A percentile compares a stretch with the other conserved stretches of the same genome.
Evolutionary conservation across 2,329 filamentous ascomycete genomes (phyloP).

Genomic region (Trichothecium sympodiale): DNA sequence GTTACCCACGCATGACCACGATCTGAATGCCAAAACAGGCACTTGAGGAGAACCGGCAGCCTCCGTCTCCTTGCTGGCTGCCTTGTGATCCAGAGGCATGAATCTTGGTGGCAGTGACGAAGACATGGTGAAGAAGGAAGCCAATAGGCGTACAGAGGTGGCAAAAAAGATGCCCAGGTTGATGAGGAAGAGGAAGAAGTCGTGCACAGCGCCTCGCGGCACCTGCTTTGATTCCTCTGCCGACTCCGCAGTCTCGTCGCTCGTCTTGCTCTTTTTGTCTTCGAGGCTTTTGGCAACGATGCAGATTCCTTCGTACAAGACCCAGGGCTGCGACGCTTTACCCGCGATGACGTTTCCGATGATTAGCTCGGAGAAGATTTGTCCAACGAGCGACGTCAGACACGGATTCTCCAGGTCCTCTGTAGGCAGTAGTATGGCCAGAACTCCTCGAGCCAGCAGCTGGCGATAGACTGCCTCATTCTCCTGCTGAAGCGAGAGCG

Average conservation of each 20-base stretch:
- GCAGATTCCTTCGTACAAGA: conserved; percentile 74
- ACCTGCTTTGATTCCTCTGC: neutral
- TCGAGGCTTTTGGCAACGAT: conserved; percentile 46
- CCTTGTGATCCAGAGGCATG: conserved; percentile 14
- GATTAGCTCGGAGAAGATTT: conserved; percentile 84
- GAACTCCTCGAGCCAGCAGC: conserved; percentile 69
- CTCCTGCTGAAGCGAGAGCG: conserved; percentile 50
- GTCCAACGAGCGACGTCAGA: conserved; percentile 69
- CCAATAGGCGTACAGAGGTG: conserved; percentile 54
- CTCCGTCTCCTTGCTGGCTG: neutral
- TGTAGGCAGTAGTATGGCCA: conserved; percentile 78
- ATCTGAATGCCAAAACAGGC: conserved; percentile 64
- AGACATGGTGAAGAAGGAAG: conserved; percentile 54
- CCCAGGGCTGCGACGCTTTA: conserved; percentile 76
- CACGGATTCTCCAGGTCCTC: conserved; percentile 87
- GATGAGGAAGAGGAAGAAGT: conserved; percentile 44
- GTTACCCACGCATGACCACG: conserved; percentile 64
- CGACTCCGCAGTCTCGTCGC: conserved; percentile 8
- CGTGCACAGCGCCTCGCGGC: conserved; percentile 27
- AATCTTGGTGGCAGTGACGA: conserved; percentile 52
- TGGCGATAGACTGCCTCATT: conserved; percentile 82
- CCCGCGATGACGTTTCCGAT: conserved; percentile 71
- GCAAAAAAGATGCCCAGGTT: conserved; percentile 45
- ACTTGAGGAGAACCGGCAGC: conserved; percentile 24
- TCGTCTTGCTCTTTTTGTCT: conserved; percentile 15